Conservation (phyloP, 2,329 filamentous ascomycete genomes). For the Colletotrichum sp. region DNA sequence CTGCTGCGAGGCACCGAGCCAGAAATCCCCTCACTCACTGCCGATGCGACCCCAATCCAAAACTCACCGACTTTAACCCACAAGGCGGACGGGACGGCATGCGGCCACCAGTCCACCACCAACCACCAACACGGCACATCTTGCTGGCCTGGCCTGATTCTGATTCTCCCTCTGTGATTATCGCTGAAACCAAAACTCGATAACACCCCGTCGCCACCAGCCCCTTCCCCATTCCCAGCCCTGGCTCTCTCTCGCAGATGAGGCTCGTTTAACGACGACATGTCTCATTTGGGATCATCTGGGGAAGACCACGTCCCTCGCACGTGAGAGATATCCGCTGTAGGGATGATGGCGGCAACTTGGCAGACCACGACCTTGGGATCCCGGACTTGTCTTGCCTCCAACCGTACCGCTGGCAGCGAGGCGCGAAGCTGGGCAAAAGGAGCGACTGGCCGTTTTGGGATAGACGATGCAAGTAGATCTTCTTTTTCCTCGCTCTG, state of each 20-base stretch:
- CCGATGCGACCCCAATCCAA: slow-evolving; percentile 12
- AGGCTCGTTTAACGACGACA: slow-evolving; percentile 12
- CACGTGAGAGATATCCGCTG: slow-evolving; percentile 9
- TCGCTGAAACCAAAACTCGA: slow-evolving; percentile 4
- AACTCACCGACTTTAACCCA: slow-evolving; percentile 18
- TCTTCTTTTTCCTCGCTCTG: background rate
- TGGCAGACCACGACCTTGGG: background rate
- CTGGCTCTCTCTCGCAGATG: background rate
- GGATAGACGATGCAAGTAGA: background rate
- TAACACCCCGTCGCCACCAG: background rate
- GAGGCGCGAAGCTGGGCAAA: background rate
- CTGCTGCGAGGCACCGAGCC: background rate
- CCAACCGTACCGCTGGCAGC: background rate
- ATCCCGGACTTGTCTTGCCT: background rate
- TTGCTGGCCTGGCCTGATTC: background rate
- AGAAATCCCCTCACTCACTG: background rate
- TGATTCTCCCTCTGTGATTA: background rate
- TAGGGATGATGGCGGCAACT: slow-evolving; percentile 13
- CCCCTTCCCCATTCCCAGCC: background rate
- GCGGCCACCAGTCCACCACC: background rate
- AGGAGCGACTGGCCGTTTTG: background rate
- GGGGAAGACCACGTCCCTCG: slow-evolving; percentile 17
- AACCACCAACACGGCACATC: background rate
- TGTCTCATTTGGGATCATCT: slow-evolving; percentile 15
- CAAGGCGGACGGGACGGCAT: background rate